Evolutionary conservation across 306 rosid species (phyloP).

Genomic region (Cajanus cajan): DNA sequence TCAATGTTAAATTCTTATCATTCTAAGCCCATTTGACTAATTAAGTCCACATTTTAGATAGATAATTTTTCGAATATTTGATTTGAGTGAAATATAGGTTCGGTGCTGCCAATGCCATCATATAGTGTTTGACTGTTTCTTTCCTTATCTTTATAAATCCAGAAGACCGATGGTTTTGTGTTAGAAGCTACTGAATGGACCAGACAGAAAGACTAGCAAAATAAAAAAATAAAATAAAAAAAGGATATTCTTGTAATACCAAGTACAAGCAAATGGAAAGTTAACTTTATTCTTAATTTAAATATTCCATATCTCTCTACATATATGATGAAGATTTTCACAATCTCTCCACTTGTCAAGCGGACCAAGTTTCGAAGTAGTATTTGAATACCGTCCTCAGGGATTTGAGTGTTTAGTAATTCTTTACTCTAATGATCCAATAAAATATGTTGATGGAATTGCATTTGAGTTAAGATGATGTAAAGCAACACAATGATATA

Average conservation of each 20-base stretch:
- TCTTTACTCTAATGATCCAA: too few species aligned
- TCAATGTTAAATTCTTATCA: too few species aligned
- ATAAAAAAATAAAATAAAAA: too few species aligned
- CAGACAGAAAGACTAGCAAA: background rate
- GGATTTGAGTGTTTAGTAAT: too few species aligned
- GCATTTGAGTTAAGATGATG: too few species aligned
- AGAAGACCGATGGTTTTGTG: background rate
- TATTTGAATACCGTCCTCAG: too few species aligned
- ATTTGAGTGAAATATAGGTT: background rate
- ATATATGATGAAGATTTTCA: too few species aligned
- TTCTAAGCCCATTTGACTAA: too few species aligned
- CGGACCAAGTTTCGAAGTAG: too few species aligned
- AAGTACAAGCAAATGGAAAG: slow-evolving; percentile 40
- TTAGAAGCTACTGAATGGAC: background rate
- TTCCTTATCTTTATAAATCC: background rate
- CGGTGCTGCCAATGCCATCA: background rate
- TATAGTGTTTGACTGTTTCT: background rate
- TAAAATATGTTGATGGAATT: too few species aligned
- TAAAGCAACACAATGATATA: too few species aligned
- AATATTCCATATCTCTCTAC: slow-evolving; percentile 34
- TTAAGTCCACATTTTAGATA: background rate
- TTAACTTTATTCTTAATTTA: slow-evolving; percentile 57
- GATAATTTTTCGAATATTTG: background rate
- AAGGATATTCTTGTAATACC: slow-evolving; percentile 44
- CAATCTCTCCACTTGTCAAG: too few species aligned